Evolutionary conservation across 2,329 filamentous ascomycete species (phyloP).

Genomic region (Biscogniauxia sp.): DNA sequence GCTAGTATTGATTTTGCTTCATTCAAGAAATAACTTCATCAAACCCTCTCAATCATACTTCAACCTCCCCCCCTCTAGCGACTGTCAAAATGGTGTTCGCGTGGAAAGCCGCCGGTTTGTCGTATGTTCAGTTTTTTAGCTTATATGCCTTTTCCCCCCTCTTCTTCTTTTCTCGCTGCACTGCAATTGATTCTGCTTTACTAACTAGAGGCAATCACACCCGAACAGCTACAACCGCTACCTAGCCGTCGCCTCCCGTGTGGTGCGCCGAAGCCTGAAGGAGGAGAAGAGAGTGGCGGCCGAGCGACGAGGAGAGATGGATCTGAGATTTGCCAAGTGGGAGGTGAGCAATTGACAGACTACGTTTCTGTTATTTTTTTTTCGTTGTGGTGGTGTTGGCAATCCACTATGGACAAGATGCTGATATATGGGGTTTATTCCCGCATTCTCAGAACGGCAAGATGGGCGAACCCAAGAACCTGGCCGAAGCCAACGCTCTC

Average conservation of each 20-base stretch:
- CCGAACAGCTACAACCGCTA: conserved; percentile 95
- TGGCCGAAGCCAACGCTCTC: conserved; percentile 56
- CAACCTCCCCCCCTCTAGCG: conserved; percentile 30
- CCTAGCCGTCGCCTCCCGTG: conserved; percentile 90
- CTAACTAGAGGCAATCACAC: conserved; percentile 32
- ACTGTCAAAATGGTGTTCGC: conserved; percentile 85
- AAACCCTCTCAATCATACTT: conserved; percentile 23
- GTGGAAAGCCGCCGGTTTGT: conserved; percentile 97
- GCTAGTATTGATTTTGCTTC: conserved; percentile 24
- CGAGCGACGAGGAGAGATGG: conserved; percentile 86
- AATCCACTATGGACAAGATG: conserved; percentile 16
- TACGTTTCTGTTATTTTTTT: no score
- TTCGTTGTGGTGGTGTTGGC: not conserved
- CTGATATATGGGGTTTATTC: conserved; percentile 33
- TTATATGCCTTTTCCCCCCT: conserved; percentile 6
- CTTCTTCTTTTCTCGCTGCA: not conserved
- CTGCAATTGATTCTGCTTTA: conserved; percentile 11
- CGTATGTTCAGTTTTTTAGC: conserved; percentile 67
- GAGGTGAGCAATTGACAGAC: conserved; percentile 63
- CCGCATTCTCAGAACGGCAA: conserved; percentile 77
- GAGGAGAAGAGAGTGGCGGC: conserved; percentile 84
- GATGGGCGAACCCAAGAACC: conserved; percentile 79
- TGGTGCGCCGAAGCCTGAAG: conserved; percentile 95
- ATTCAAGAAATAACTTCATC: conserved; percentile 33
- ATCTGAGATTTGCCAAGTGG: conserved; percentile 92